A percentile compares a stretch with the other conserved stretches of the same genome.
Evolutionary conservation across 257 asterid species (phyloP).

Genomic region (Penstemon davidsonii): DNA sequence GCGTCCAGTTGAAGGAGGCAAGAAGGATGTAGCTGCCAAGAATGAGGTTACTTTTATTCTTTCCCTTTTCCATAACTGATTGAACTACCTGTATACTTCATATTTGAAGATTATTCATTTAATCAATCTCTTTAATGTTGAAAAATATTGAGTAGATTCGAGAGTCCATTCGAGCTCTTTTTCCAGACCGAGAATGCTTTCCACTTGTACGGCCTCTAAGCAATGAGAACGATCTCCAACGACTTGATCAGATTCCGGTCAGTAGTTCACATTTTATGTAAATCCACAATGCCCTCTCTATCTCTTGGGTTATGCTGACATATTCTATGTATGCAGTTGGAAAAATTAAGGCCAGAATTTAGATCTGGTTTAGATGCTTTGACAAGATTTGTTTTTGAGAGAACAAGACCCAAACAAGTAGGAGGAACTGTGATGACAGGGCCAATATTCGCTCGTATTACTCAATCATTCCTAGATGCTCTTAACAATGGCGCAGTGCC

Average conservation of each 20-base stretch:
- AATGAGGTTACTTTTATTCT: constrained; percentile 62
- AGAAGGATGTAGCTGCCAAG: constrained; percentile 78
- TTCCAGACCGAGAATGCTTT: constrained; percentile 96
- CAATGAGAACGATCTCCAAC: constrained; percentile 83
- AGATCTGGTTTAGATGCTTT: constrained; percentile 86
- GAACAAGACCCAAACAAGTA: constrained; percentile 94
- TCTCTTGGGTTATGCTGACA: neutral
- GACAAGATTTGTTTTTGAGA: constrained; percentile 85
- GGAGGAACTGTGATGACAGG: constrained; percentile 97
- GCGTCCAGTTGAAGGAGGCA: constrained; percentile 77
- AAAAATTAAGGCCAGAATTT: constrained; percentile 83
- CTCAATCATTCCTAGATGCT: constrained; percentile 94
- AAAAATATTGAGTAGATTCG: constrained; percentile 57
- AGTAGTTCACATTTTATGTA: constrained; percentile 30
- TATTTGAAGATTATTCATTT: constrained; percentile 3
- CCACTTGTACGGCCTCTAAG: constrained; percentile 93
- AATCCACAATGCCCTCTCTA: neutral
- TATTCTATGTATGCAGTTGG: constrained; percentile 50
- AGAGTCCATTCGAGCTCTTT: constrained; percentile 97
- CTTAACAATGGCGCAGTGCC: constrained; percentile 97
- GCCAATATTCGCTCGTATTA: constrained; percentile 84
- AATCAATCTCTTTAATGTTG: constrained; percentile 16
- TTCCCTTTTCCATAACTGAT: neutral
- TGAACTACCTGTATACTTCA: neutral
- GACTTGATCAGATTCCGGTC: constrained; percentile 85